These are phyloP conservation scores for Cladophialophora immunda DNA, from an alignment of 2,329 filamentous ascomycete species.

Conservation along the genomic window DNA sequence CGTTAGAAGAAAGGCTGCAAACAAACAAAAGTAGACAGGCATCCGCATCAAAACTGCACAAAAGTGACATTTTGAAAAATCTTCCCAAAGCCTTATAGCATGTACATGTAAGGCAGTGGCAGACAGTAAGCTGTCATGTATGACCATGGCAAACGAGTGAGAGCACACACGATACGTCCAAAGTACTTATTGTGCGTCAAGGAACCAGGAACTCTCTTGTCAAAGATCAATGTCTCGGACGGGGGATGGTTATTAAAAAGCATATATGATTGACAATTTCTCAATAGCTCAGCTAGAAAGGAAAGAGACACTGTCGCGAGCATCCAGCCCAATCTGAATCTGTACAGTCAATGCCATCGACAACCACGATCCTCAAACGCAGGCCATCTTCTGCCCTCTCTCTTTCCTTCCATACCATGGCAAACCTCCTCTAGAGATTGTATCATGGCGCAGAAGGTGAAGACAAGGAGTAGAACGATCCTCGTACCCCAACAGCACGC, in stretches of 20 bases:
- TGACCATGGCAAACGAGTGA: no score
- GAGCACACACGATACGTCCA: no score
- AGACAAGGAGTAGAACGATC: neutral
- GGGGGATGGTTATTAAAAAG: conserved; percentile 10
- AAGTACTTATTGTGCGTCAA: no score
- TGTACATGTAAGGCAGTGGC: no score
- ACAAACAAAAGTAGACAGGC: no score
- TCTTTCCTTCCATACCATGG: neutral
- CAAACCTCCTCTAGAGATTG: neutral
- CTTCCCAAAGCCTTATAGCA: no score
- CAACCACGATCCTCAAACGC: neutral
- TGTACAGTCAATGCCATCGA: conserved; percentile 13
- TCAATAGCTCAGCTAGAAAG: conserved; percentile 17
- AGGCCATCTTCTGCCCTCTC: neutral
- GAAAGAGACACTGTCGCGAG: conserved; percentile 20
- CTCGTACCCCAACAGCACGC: neutral
- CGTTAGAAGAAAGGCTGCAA: neutral
- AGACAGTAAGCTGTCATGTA: no score
- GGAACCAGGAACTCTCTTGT: no score
- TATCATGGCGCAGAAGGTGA: neutral
- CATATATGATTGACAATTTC: conserved; percentile 19
- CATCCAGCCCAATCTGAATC: conserved; percentile 17
- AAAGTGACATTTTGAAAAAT: no score
- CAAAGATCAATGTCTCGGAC: no score
- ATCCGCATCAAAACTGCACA: no score